Evolutionary conservation across 257 asterid genomes (phyloP).

Genomic region (Verbena officinalis): DNA sequence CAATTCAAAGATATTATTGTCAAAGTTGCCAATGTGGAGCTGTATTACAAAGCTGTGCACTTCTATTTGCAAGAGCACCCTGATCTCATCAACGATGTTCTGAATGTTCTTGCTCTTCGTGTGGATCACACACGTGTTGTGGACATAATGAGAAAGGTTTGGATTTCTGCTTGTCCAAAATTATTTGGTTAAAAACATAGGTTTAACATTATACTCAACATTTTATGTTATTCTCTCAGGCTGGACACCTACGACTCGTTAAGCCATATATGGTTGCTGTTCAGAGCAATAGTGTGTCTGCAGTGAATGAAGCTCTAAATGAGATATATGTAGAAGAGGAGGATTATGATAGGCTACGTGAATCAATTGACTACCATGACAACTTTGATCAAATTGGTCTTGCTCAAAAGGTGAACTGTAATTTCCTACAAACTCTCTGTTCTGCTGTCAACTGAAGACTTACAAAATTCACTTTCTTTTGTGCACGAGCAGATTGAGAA

Average conservation of each 20-base stretch:
- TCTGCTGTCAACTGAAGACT: conserved; percentile 23
- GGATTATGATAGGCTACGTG: conserved; percentile 95
- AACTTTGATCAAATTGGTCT: conserved; percentile 98
- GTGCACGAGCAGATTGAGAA: conserved; percentile 79
- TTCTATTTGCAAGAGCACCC: conserved; percentile 99
- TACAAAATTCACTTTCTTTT: conserved; percentile 1
- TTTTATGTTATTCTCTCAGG: conserved; percentile 52
- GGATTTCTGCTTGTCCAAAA: conserved; percentile 20
- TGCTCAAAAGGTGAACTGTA: conserved; percentile 82
- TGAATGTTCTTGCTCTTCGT: conserved; percentile 97
- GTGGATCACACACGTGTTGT: conserved; percentile 97
- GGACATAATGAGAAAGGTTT: conserved; percentile 97
- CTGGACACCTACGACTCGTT: conserved; percentile 89
- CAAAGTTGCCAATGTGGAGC: conserved; percentile 98
- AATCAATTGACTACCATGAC: conserved; percentile 92
- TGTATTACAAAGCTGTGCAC: conserved; percentile 99
- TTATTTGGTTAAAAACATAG: conserved; percentile 14
- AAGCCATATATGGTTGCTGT: conserved; percentile 99
- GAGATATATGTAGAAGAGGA: conserved; percentile 99
- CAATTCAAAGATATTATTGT: conserved; percentile 94
- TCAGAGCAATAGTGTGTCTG: conserved; percentile 97
- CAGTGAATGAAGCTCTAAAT: conserved; percentile 95
- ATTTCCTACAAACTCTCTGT: conserved; percentile 17
- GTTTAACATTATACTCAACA: conserved; percentile 23
- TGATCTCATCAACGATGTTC: conserved; percentile 90